Base-by-base conservation (phyloP, 2,329 filamentous ascomycete genomes). In the Cladosporium austrohemisphaericum region DNA sequence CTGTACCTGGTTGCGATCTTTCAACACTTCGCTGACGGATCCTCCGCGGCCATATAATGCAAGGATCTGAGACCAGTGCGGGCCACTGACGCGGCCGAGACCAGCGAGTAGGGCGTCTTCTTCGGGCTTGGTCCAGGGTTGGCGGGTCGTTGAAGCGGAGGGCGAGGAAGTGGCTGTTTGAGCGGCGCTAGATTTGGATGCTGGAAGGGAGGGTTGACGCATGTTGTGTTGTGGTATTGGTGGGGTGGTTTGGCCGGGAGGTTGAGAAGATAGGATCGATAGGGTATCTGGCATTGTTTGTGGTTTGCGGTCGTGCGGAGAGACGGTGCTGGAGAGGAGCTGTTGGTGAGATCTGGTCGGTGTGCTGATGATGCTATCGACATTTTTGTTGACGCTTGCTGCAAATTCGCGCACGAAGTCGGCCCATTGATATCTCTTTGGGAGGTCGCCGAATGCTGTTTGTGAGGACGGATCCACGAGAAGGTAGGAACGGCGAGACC, bases 61-160 rank as follows among this genome's bases (percentile, higher is more conserved):
- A 10, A 95, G 74, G 38, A 95, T 95, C 64, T 95, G 89, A 58
- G 87, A 92, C 90, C 90, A 95, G 61, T 95, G 89, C 14, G 90
- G 90, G 0, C 90, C 90, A 64, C 91, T 90, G 38, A 95, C 90
- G 65, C 86, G 82, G 62, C 94, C 90, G 3, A 95, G 79, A 1
- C 90, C 90, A 41, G 86, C 81, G 85, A 95, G 92, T 14, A 95
- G 75, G 0, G 90, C 89, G 66, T 90, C 89, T 64, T 95, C 90
- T 68, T 95, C 90, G 55, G 93, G 88, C 3, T 86, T 83, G 1
- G 85, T 88, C 90, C 90, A 95, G 0, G 90, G 88, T 22, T 90
- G 80, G 25, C 90, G 64, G 9, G 60, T 57, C 5, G 59, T 60
- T 20, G 54, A 46, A 1, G 56, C 49, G 23, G 56, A 49, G 22